Base-by-base conservation (phyloP, 2,329 filamentous ascomycete genomes). In the Colletotrichum trifolii region DNA sequence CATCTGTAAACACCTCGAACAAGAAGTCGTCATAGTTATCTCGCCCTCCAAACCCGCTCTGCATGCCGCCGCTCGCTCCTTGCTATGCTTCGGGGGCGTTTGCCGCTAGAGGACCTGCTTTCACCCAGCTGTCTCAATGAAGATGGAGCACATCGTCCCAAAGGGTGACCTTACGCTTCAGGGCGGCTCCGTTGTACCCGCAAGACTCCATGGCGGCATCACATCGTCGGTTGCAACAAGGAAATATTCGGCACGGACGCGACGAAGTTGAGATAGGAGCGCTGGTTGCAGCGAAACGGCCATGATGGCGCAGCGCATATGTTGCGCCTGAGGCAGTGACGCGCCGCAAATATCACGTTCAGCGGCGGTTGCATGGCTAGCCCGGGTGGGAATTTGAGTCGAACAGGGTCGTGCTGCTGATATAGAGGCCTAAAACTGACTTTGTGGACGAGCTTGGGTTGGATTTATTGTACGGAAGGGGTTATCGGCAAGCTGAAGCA, bases 111-210 rank as follows among this genome's bases (percentile, higher is more conserved):
- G 81, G 1, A 73, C 82, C 67, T 79, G 85, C 3, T 72, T 85
- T 10, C 82, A 85, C 67, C 83, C 85, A 1, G 78, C 76, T 2
- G 75, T 85, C 2, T 79, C 77, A 9, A 77, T 85, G 67, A 71
- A 79, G 4, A 75, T 87, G 13, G 82, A 86, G 70, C 82, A 85
- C 1, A 71, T 82, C 15, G 83, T 86, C 0, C 84, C 84, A 1
- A 48, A 69, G 0, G 72, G 69, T 6, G 80, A 82, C 0, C 69
- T 79, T 7, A 71, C 67, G 0, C 74, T 81, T 3, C 74, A 76
- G 1, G 74, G 78, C 52, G 78, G 79, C 3, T 71, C 70, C 3
- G 69, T 75, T 38, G 69, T 82, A 4, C 76, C 78, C 0, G 71
- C 69, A 0, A 78, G 79, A 5, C 75, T 75, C 0, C 71, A 75